These are phyloP conservation scores for Phialophora macrospora DNA, from an alignment of 2,329 filamentous ascomycete species.

Conservation along the genomic window DNA sequence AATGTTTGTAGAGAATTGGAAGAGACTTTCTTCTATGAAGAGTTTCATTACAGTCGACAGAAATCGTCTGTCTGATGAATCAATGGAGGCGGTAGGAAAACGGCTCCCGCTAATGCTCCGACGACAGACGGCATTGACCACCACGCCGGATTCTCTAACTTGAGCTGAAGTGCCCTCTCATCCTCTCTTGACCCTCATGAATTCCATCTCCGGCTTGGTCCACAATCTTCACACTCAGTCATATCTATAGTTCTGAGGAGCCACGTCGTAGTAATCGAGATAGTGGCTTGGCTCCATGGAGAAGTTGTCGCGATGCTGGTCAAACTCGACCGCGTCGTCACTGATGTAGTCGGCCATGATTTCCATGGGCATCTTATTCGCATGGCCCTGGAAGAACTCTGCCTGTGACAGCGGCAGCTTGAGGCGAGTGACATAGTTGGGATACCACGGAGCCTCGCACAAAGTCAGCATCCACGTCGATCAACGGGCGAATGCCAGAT, in stretches of 20 bases:
- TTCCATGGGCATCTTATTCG: conserved; percentile 21
- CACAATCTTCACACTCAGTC: conserved; percentile 4
- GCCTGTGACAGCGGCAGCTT: conserved; percentile 14
- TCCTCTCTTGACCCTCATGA: too few relatives aligned
- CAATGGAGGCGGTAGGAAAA: too few relatives aligned
- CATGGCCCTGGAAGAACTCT: conserved; percentile 20
- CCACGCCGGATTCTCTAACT: too few relatives aligned
- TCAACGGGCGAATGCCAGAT: background rate
- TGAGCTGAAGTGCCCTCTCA: too few relatives aligned
- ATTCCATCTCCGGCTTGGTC: too few relatives aligned
- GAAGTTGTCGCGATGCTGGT: conserved; percentile 24
- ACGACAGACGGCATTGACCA: too few relatives aligned
- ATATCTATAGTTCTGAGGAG: conserved; percentile 24
- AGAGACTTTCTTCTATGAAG: too few relatives aligned
- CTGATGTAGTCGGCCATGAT: conserved; percentile 23
- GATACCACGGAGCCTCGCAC: conserved; percentile 21
- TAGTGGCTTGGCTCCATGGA: conserved; percentile 20
- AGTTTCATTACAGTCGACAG: too few relatives aligned
- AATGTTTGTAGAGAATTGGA: too few relatives aligned
- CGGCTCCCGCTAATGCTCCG: too few relatives aligned
- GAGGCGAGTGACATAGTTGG: conserved; percentile 15
- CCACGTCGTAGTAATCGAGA: conserved; percentile 17
- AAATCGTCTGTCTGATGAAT: too few relatives aligned
- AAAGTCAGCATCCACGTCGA: conserved; percentile 8
- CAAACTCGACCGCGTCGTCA: conserved; percentile 20